Base-by-base conservation (phyloP, 768 basidiomycete species). In the Tulasnella sp. region DNA sequence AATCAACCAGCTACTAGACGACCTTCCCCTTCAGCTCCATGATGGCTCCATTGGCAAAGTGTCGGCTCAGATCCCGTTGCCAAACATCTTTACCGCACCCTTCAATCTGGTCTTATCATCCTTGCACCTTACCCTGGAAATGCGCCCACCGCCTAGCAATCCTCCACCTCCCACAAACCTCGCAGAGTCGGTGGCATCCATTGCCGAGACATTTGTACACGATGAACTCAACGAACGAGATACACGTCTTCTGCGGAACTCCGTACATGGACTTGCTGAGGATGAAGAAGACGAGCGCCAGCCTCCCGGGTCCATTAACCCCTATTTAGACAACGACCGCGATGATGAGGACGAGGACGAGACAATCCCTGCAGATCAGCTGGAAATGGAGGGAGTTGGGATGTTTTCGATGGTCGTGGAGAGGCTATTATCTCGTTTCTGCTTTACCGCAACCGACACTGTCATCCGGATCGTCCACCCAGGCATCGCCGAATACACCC, bases 171-270 rank as follows among this genome's bases (percentile, higher is more conserved):
- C 78, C 2, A 58, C 79, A 49, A 87, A 90, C 80, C 86, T 96
- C 17, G 85, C 93, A 4, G 88, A 90, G 67, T 95, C 95, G 31
- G 90, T 94, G n/a, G 87, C 87, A 36, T 91, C 90, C n/a, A 88
- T 91, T 17, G 93, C 95, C 1, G 91, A 94, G 79, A 89, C 91
- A 3, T 98, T 98, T 83, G 85, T 97, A 34, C 91, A 96, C 68
- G 87, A 93, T 78, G 93, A 96, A 80, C 85, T 97, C 71, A 86
- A 89, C 31, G 85, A 87, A 8, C 85, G 85, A 78, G 94, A 97
- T 81, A 92, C 90, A 79, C 89, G 88, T 8, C 85, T 88, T 39
- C 85, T 96, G 29, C 88, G 89, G 80, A 86, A 90, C 77, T 93
- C 93, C 0, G 83, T 95, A 68, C 88, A 88, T 79, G 82, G 87